These are phyloP conservation scores for Emergomyces pasteurianus DNA, from an alignment of 2,329 filamentous ascomycete species.

Conservation along the genomic window DNA sequence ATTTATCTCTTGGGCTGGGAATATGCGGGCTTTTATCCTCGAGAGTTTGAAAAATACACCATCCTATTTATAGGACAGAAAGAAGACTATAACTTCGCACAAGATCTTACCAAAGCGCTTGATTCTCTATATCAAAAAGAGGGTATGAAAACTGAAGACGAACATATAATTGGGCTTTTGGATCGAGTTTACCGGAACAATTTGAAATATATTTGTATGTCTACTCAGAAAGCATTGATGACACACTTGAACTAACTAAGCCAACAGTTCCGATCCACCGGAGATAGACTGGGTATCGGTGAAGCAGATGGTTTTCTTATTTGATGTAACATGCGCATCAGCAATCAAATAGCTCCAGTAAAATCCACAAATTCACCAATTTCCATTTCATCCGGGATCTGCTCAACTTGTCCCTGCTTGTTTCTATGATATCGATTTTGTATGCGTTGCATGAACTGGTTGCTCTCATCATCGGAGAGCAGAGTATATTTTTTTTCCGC, in stretches of 20 bases:
- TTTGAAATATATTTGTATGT: slow-evolving; percentile 1
- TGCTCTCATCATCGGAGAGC: background rate
- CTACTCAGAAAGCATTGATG: background rate
- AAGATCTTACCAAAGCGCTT: background rate
- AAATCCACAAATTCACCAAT: too few relatives aligned
- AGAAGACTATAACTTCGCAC: background rate
- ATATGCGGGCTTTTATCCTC: background rate
- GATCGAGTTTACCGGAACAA: slow-evolving; percentile 1
- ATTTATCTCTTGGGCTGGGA: background rate
- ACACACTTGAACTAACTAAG: background rate
- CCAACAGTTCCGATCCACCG: background rate
- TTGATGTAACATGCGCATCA: too few relatives aligned
- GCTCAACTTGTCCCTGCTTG: too few relatives aligned
- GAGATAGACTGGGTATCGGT: background rate
- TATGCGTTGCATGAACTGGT: background rate
- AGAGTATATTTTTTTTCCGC: background rate
- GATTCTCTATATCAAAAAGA: background rate
- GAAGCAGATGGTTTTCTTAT: background rate
- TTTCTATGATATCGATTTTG: background rate
- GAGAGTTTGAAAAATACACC: background rate
- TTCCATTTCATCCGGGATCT: too few relatives aligned
- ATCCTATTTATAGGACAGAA: background rate
- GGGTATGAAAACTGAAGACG: background rate
- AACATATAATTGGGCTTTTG: background rate
- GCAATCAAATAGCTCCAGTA: too few relatives aligned